Conservation (phyloP, 352 stramenopile genomes). For the Phytopythium boreale region DNA sequence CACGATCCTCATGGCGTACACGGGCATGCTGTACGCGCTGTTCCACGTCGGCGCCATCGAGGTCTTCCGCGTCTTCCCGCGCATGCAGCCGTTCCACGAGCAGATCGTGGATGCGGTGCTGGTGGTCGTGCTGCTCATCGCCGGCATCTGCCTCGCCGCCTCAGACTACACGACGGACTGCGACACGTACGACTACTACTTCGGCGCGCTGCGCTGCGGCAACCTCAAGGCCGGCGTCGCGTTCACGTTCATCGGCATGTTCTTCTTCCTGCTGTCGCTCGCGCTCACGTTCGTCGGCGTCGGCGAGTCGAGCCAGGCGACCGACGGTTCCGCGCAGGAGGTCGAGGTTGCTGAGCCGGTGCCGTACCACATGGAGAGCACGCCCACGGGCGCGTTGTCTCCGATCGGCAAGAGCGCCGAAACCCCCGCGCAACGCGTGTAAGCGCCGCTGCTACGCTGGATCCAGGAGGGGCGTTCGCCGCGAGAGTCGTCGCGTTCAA, state of each 20-base stretch:
- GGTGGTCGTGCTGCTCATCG: conserved; percentile 43
- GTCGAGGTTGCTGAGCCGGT: conserved; percentile 19
- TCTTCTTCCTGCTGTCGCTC: conserved; percentile 35
- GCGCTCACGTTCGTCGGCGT: conserved; percentile 29
- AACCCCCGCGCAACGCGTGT: conserved; percentile 12
- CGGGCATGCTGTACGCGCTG: conserved; percentile 56
- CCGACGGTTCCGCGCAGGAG: conserved; percentile 6
- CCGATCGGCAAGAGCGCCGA: conserved; percentile 26
- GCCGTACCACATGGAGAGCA: conserved; percentile 26
- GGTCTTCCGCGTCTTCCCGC: conserved; percentile 24
- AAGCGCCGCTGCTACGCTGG: neutral
- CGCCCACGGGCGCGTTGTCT: conserved; percentile 29
- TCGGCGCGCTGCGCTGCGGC: conserved; percentile 27
- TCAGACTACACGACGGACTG: conserved; percentile 49
- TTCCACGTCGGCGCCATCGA: conserved; percentile 43
- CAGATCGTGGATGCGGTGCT: conserved; percentile 33
- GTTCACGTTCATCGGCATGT: conserved; percentile 58
- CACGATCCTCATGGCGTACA: conserved; percentile 53
- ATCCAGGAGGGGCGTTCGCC: neutral
- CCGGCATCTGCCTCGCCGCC: conserved; percentile 46
- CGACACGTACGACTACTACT: conserved; percentile 17
- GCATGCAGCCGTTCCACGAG: conserved; percentile 17
- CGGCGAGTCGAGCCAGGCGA: conserved; percentile 1
- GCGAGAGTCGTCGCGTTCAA: neutral
- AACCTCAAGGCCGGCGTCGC: conserved; percentile 48